Evolutionary conservation across 2,329 filamentous ascomycete genomes (phyloP).

Genomic region (Nothopassalora personata): DNA sequence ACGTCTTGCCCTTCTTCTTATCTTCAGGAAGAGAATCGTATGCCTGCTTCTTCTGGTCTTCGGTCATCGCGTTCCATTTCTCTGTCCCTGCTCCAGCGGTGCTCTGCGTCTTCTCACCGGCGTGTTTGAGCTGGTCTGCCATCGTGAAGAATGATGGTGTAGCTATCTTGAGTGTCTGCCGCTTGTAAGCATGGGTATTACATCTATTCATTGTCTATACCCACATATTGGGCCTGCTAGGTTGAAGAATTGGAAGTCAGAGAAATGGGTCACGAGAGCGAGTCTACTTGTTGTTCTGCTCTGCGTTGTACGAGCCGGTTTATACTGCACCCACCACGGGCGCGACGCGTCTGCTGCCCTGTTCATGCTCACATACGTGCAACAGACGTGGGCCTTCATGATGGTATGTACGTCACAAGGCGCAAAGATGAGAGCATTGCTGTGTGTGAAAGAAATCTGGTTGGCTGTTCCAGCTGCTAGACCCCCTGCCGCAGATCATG

Average conservation of each 20-base stretch:
- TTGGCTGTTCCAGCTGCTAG: neutral
- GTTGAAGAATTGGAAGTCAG: too few relatives aligned
- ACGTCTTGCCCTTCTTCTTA: constrained; percentile 29
- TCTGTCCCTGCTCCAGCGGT: constrained; percentile 20
- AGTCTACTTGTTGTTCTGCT: neutral
- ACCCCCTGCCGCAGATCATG: constrained; percentile 2
- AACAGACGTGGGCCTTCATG: neutral
- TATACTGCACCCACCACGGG: neutral
- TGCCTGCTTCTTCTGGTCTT: constrained; percentile 33
- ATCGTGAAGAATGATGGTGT: neutral
- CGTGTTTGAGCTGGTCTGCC: constrained; percentile 20
- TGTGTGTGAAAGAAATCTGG: neutral
- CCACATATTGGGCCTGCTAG: neutral
- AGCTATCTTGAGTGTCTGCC: neutral
- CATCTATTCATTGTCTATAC: neutral
- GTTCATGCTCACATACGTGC: neutral
- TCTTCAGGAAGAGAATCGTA: constrained; percentile 30
- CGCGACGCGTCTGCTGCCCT: constrained; percentile 2
- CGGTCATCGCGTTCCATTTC: constrained; percentile 33
- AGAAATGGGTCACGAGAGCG: too few relatives aligned
- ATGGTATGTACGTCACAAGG: constrained; percentile 4
- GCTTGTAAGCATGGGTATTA: neutral
- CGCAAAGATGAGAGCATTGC: neutral
- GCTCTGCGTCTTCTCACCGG: constrained; percentile 14
- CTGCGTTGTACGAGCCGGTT: neutral